Conservation (phyloP, 495 filamentous ascomycete genomes). For the Glonium stellatum region DNA sequence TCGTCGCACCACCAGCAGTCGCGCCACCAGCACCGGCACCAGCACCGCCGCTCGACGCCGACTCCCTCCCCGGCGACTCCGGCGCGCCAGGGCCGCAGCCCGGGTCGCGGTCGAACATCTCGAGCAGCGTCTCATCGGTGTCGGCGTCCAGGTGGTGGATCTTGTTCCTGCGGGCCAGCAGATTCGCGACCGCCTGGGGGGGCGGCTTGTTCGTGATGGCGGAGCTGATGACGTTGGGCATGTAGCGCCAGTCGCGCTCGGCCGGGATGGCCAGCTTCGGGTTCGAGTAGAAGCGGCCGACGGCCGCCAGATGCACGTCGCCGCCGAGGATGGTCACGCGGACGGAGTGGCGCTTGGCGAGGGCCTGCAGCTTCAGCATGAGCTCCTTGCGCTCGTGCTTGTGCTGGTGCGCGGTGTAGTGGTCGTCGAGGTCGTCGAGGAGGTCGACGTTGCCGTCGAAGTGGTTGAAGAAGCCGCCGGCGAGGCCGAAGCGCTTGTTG, state of each 20-base stretch:
- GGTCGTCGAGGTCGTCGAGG: constrained; percentile 88
- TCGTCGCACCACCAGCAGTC: too few relatives aligned
- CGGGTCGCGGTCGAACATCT: constrained; percentile 78
- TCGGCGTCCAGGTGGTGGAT: constrained; percentile 81
- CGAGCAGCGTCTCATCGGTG: constrained; percentile 83
- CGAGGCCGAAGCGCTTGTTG: constrained; percentile 84
- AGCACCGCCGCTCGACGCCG: too few relatives aligned
- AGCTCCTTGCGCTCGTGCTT: constrained; percentile 77
- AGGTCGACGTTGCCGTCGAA: constrained; percentile 89
- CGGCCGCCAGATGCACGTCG: constrained; percentile 68
- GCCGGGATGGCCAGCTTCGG: constrained; percentile 54
- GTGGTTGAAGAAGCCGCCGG: constrained; percentile 79
- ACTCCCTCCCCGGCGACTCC: too few relatives aligned
- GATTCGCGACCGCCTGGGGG: constrained; percentile 77
- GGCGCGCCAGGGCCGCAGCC: constrained; percentile 43
- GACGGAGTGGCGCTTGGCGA: constrained; percentile 63
- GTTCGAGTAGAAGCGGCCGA: constrained; percentile 69
- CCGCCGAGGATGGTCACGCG: constrained; percentile 81
- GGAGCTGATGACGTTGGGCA: constrained; percentile 65
- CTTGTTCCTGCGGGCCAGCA: constrained; percentile 80
- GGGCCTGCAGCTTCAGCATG: constrained; percentile 63
- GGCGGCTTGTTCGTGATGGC: constrained; percentile 95
- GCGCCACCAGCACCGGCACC: constrained; percentile 8
- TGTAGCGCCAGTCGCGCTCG: constrained; percentile 62
- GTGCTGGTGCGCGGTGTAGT: constrained; percentile 88